Conservation (phyloP, 1,284 basidiomycete species). For the Ganoderma boninense region DNA sequence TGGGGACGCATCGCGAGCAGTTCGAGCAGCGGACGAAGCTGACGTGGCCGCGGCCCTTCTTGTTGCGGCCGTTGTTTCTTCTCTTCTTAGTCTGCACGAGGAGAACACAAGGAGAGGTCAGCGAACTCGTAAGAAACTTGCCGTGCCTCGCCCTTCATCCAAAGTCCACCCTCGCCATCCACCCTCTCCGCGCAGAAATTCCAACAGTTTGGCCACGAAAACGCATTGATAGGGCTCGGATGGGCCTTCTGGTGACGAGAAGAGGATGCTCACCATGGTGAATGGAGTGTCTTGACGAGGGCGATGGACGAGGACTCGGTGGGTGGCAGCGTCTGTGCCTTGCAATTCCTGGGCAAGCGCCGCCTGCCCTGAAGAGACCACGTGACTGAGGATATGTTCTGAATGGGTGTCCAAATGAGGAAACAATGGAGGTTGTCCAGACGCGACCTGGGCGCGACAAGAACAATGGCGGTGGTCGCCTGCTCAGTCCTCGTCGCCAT, state of each 20-base stretch:
- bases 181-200: constrained; percentile 33
- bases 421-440: constrained; percentile 27
- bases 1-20: constrained; percentile 93
- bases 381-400: constrained; percentile 18
- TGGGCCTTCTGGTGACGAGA: constrained; percentile 19
- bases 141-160: constrained; percentile 36
- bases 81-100: constrained; percentile 93
- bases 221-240: constrained; percentile 18
- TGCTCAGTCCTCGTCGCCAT: constrained; percentile 1
- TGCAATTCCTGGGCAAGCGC: constrained; percentile 8
- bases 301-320: constrained; percentile 35
- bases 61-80: constrained; percentile 98
- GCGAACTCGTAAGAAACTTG: neutral
- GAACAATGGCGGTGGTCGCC: constrained; percentile 19
- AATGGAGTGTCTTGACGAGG: constrained; percentile 43
- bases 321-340: constrained; percentile 17
- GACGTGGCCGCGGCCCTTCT: constrained; percentile 98
- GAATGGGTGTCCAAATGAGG: constrained; percentile 23
- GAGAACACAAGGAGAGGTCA: constrained; percentile 15
- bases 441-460: constrained; percentile 18
- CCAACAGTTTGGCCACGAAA: constrained; percentile 21
- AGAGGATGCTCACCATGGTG: constrained; percentile 47
- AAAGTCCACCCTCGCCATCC: constrained; percentile 38
- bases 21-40: constrained; percentile 96
- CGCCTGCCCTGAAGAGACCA: constrained; percentile 28